Percentiles rank a stretch among this genome's conserved stretches.
Conservation (phyloP, 2,329 filamentous ascomycete genomes). For the Geosmithia putterillii region DNA sequence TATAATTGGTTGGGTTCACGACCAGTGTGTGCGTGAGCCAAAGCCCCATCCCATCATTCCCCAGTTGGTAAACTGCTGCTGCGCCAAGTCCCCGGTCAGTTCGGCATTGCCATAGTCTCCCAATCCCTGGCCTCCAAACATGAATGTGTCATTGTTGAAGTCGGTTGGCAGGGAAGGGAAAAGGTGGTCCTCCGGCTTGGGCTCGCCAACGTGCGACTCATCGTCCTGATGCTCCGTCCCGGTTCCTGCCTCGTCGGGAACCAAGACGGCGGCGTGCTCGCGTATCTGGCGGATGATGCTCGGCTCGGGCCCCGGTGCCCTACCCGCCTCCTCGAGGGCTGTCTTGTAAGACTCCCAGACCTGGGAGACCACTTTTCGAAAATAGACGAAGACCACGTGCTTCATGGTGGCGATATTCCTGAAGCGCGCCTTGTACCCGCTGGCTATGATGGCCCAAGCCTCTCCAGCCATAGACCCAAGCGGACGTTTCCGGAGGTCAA, state of each 20-base stretch:
- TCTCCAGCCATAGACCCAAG: constrained; percentile 9
- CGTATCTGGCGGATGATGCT: neutral
- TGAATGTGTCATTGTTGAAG: neutral
- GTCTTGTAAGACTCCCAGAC: constrained; percentile 1
- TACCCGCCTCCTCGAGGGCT: neutral
- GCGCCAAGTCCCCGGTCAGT: neutral
- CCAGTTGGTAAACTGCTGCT: neutral
- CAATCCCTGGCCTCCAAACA: neutral
- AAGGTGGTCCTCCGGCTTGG: neutral
- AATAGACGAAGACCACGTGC: constrained; percentile 3
- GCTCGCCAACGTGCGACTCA: neutral
- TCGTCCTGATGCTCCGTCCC: neutral
- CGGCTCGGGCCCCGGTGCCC: neutral
- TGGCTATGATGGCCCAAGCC: constrained; percentile 19
- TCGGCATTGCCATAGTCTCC: neutral
- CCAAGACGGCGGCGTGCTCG: neutral
- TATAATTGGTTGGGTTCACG: no score
- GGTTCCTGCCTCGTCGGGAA: neutral
- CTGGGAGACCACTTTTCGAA: constrained; percentile 2
- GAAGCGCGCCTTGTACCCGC: constrained; percentile 13
- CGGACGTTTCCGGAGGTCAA: constrained; percentile 15
- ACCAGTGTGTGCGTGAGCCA: neutral
- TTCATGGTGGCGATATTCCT: neutral
- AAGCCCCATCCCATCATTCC: neutral
- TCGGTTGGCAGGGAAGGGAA: neutral